Evolutionary conservation across 306 rosid species (phyloP), one percentile per base, ranked within the genome.

Genomic region (Sindora glabra): DNA sequence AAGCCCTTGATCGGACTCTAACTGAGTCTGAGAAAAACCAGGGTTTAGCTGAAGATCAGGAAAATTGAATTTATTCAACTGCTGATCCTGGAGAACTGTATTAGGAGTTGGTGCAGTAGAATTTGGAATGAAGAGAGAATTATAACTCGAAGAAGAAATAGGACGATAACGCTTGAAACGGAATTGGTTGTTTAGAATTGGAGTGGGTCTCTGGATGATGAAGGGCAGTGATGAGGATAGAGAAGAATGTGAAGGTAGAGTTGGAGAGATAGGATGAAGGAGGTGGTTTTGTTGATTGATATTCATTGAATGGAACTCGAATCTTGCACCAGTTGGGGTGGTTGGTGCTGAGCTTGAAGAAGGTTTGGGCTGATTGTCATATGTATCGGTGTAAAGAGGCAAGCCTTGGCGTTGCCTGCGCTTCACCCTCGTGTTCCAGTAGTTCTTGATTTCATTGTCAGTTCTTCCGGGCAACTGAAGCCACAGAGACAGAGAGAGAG

Each of bases 361-460:
- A 17, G 73, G 59, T 3, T 73, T 64, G 1, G 74, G 50, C 4
- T 84, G 73, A 13, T 67, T 32, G 34, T 64, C 22, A 6, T 68
- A 51, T 12, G 83, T 62, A 0, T 64, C 66, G 3, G 94, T 75
- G 59, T 92, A 88, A 0, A 86, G 73, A 8, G 96, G 86, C 2
- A 88, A 59, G 22, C 98, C 95, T 52, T 83, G 95, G 18, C 96
- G 83, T 48, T 81, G 83, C 5, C 94, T 79, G 4, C 95, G 63
- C 55, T 88, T 88, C 11, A 92, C 73, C 40, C 98, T 83, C 1
- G 98, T 88, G 75, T 92, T 88, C 98, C 96, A 88, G 7, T 86
- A 92, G 59, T 88, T 92, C 73, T 92, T 91, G 26, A 91, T 91
- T 47, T 91, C 98, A 38, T 91, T 87, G 67, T 91, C 98, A 7